Evolutionary conservation across 148 eudicot genomes (phyloP).

Genomic region (Amaranthus palmeri): DNA sequence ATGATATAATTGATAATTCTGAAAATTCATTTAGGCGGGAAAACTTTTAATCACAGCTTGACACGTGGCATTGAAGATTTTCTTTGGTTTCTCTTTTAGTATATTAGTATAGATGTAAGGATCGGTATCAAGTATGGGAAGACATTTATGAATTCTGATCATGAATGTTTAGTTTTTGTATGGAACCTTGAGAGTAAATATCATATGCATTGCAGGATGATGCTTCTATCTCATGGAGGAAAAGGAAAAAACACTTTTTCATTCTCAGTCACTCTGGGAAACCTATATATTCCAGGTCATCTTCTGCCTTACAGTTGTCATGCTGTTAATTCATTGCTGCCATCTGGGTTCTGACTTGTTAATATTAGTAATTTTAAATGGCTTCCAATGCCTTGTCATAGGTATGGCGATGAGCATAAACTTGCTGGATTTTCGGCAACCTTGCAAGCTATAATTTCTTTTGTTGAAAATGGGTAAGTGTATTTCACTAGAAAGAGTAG

Average conservation of each 20-base stretch:
- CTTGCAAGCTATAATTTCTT: slow-evolving; percentile 92
- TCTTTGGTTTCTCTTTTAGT: too few species aligned
- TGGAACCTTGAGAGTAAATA: slow-evolving; percentile 1
- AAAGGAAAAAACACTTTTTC: slow-evolving; percentile 84
- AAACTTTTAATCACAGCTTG: too few species aligned
- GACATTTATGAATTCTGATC: not conserved
- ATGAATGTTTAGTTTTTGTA: not conserved
- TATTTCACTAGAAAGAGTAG: slow-evolving; percentile 6
- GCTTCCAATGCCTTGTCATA: slow-evolving; percentile 20
- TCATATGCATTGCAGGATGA: slow-evolving; percentile 68
- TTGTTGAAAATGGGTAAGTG: slow-evolving; percentile 87
- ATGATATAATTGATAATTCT: too few species aligned
- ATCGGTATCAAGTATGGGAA: not conserved
- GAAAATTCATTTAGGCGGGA: too few species aligned
- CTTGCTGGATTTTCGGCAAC: slow-evolving; percentile 97
- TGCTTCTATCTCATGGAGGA: slow-evolving; percentile 88
- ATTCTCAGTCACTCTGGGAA: slow-evolving; percentile 90
- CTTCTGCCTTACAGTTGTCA: not conserved
- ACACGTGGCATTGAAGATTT: too few species aligned
- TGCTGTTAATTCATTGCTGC: not conserved
- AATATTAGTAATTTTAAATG: not conserved
- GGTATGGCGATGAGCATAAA: slow-evolving; percentile 94
- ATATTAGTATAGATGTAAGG: too few species aligned
- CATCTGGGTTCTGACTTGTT: not conserved
- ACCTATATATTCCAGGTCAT: slow-evolving; percentile 93